Evolutionary conservation across 257 asterid genomes (phyloP), one percentile per base, ranked within the genome.

Genomic region (Nicotiana paniculata): DNA sequence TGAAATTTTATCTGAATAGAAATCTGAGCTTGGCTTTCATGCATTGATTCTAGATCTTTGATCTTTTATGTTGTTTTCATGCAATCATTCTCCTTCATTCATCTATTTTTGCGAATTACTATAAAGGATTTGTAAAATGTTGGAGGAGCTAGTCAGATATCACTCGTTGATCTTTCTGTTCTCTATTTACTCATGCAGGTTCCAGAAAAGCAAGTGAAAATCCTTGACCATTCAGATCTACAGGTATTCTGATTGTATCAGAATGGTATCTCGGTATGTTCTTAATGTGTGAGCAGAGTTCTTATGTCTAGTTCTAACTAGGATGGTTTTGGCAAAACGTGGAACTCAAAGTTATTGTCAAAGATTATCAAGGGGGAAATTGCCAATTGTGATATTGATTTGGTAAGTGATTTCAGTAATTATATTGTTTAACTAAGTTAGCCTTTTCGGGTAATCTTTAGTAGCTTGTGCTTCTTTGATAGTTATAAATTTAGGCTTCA

Each of bases 281-380:
- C 84, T 32, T 67, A 11, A 82, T 63, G 70, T 57, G 17, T 26
- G 21, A 15, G 61, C 55, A 39, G 68, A 21, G 69, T 76, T 82
- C 58, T 21, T 32, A 79, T 33, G 30, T 77, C 65, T 59, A 82
- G 26, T 66, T 82, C 55, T 88, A 69, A 68, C 78, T 84, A 96
- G 98, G 99, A 96, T 87, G 99, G 98, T 81, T 96, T 96, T 86
- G 96, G 94, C 58, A 90, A 86, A 83, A 83, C 77, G 33, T 93
- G 98, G 98, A 77, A 88, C 88, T 77, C 82, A 87, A 84, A 88
- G 81, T 30, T 90, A 63, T 58, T 93, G 83, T 90, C 97, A 81
- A 83, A 82, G 82, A 87, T 91, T 82, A 83, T 93, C 54, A 86
- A 88, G 26, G 90, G 89, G 85, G 96, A 93, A 85, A 82, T 86